Evolutionary conservation across 441 rosid species (phyloP), one percentile per base, ranked within the genome.

Genomic region (Kokia cookei): DNA sequence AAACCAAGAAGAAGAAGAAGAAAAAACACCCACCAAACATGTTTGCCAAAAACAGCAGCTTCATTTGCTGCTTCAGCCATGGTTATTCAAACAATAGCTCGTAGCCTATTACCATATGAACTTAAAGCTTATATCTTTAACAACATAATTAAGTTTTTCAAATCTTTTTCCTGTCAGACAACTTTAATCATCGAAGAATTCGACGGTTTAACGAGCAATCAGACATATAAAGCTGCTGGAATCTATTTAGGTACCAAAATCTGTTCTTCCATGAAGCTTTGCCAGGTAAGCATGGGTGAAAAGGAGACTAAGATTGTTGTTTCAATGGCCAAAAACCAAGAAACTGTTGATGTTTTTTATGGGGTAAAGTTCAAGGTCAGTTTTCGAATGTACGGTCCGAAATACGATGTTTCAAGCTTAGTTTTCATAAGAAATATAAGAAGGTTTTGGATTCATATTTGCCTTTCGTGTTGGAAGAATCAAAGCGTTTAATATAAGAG

Each of bases 341-440:
- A 90, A 75, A 79, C 85, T 1, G 15, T 76, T 0, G 92, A 92
- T 37, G 43, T 54, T 13, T 90, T 81, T 69, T 70, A 81, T 35
- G 90, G 88, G 19, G 82, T 84, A 10, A 82, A 86, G 63, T 78
- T 84, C 77, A 65, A 1, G 80, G 81, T 35, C 24, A 62, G 22
- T 35, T 55, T 63, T 73, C 80, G 42, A 65, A 73, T 5, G 42
- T 51, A 27, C 73, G 45, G 27, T 75, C 82, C 4, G 86, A 86
- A 73, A 76, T 73, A 32, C 73, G 86, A 53, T 86, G 82, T 24
- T 84, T 83, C 42, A 76, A 84, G 80, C 88, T 90, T 35, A 84
- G 63, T 75, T 89, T 90, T 73, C 86, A 74, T 45, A 90, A 77
- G 66, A 84, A 82, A 58, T 76, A 81, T 81, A 88, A 82, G 48